A percentile compares a stretch with the other conserved stretches of the same genome.
These are phyloP conservation scores for Helenozyma baotianmanensis DNA, from an alignment of 805 yeast genomes.

Conservation along the genomic window DNA sequence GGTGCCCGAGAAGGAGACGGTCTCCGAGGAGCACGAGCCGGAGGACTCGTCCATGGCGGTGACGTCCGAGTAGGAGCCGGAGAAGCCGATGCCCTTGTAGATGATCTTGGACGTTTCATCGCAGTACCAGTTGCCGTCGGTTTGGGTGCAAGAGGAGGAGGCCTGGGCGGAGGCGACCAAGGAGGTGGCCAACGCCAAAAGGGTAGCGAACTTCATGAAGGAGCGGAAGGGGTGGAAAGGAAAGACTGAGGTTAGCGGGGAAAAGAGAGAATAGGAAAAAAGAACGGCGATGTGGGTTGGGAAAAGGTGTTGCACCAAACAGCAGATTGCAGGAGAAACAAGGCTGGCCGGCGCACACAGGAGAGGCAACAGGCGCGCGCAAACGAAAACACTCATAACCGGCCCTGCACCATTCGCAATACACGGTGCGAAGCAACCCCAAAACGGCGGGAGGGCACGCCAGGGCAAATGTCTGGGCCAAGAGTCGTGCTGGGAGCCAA, in stretches of 20 bases:
- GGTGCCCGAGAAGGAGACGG: constrained; percentile 60
- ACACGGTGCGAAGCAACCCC: too few relatives aligned
- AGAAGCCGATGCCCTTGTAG: constrained; percentile 72
- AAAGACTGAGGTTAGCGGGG: constrained; percentile 10
- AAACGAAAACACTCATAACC: too few relatives aligned
- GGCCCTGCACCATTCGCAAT: too few relatives aligned
- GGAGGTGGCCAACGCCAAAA: constrained; percentile 14
- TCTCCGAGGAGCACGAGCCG: constrained; percentile 64
- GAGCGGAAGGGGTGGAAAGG: constrained; percentile 6
- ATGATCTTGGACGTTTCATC: constrained; percentile 59
- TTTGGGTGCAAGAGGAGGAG: constrained; percentile 41
- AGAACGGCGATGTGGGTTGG: background rate
- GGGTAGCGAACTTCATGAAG: constrained; percentile 15
- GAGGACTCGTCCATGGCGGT: constrained; percentile 67
- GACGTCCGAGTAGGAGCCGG: constrained; percentile 80
- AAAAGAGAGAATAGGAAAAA: constrained; percentile 5
- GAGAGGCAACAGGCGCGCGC: too few relatives aligned
- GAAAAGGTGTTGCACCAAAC: background rate
- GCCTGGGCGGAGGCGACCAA: constrained; percentile 20
- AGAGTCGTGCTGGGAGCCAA: too few relatives aligned
- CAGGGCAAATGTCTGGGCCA: too few relatives aligned
- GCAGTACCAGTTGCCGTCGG: constrained; percentile 83
- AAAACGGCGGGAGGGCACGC: too few relatives aligned
- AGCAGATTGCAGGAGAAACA: too few relatives aligned
- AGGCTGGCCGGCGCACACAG: too few relatives aligned